Evolutionary conservation across 2,329 filamentous ascomycete species (phyloP).

Genomic region (Ustulina deusta): DNA sequence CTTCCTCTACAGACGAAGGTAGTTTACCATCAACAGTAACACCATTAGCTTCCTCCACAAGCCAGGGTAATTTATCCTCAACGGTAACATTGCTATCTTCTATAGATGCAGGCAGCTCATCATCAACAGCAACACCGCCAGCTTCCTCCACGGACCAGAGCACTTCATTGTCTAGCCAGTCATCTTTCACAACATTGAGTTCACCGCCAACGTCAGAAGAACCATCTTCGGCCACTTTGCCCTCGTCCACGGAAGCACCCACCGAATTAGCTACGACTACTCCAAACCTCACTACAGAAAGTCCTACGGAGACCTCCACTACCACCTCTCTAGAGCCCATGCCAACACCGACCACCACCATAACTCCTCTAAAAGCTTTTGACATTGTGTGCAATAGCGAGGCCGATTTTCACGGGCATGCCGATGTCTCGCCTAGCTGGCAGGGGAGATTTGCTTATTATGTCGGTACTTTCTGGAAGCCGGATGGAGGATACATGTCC

Average conservation of each 20-base stretch:
- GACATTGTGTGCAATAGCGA: slow-evolving; percentile 2
- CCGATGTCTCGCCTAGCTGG: background rate
- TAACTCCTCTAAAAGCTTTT: background rate
- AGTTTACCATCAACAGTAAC: background rate
- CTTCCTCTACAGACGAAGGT: background rate
- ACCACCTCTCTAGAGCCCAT: background rate
- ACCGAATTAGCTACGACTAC: background rate
- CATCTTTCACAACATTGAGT: background rate
- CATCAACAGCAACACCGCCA: background rate
- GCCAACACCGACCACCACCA: background rate
- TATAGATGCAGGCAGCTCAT: no score
- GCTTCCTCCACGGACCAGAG: background rate
- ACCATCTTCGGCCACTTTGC: background rate
- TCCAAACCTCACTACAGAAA: background rate
- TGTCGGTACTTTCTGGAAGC: background rate
- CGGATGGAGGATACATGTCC: background rate
- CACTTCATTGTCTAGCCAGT: background rate
- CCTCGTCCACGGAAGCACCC: background rate
- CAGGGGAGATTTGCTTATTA: background rate
- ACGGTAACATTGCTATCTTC: background rate
- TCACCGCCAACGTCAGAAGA: background rate
- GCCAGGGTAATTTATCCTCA: background rate
- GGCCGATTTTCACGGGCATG: slow-evolving; percentile 1
- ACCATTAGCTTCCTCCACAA: background rate
- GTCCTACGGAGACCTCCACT: background rate